These are phyloP conservation scores for Solanum lycopersicoides DNA, from an alignment of 257 asterid genomes.

Conservation along the genomic window DNA sequence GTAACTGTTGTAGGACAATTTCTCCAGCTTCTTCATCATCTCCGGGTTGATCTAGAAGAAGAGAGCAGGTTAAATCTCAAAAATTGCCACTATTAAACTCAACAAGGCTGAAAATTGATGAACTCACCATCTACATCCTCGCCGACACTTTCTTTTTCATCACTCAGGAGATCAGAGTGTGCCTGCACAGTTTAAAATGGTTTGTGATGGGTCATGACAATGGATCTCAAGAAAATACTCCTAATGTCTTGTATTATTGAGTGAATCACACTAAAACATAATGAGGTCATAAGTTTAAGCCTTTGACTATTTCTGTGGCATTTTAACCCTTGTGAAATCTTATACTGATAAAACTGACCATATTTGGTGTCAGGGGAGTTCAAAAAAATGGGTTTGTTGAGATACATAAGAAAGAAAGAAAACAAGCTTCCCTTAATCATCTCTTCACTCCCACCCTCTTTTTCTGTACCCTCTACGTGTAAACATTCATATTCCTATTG, in stretches of 20 bases:
- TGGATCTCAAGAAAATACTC: not conserved
- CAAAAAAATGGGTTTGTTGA: not conserved
- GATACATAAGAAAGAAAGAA: not conserved
- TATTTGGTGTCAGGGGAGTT: not conserved
- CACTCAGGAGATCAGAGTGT: constrained; percentile 48
- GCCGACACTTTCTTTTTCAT: constrained; percentile 51
- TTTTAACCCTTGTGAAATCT: not conserved
- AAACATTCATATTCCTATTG: not conserved
- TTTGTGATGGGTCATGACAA: not conserved
- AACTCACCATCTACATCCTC: constrained; percentile 61
- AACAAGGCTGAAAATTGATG: not conserved
- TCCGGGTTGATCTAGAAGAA: constrained; percentile 38
- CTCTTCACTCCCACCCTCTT: not conserved
- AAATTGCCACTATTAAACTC: not conserved
- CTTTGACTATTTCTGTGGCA: not conserved
- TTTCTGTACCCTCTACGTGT: not conserved
- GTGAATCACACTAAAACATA: not conserved
- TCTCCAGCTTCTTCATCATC: constrained; percentile 84
- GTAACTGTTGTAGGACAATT: constrained; percentile 52
- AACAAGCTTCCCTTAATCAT: not conserved
- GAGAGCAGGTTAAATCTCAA: not conserved
- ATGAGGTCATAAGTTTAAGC: not conserved
- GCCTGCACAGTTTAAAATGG: constrained; percentile 30
- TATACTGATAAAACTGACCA: not conserved
- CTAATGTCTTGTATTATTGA: not conserved